Evolutionary conservation across 345 rosid genomes (phyloP).

Genomic region (Microthlaspi erraticum): DNA sequence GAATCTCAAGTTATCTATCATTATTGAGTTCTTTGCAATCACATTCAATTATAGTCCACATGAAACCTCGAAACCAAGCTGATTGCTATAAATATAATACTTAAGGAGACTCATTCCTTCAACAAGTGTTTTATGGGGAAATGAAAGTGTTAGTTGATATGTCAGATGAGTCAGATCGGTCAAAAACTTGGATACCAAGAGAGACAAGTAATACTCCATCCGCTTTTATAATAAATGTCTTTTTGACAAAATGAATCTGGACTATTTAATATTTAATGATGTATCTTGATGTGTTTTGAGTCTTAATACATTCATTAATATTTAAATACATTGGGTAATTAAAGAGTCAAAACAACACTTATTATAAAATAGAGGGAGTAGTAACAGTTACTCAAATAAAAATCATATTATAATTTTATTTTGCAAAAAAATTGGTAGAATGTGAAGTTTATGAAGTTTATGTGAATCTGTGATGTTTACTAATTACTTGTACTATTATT

Average conservation of each 20-base stretch:
- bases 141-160: constrained; percentile 37
- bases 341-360: too few species aligned
- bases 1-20: background rate
- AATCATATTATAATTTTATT: background rate
- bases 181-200: constrained; percentile 31
- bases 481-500: background rate
- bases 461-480: constrained; percentile 31
- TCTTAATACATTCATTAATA: too few species aligned
- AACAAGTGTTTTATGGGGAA: constrained; percentile 15
- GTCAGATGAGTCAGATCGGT: constrained; percentile 27
- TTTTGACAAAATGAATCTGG: too few species aligned
- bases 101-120: background rate
- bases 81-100: background rate
- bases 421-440: constrained; percentile 5
- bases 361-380: too few species aligned
- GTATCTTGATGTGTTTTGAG: too few species aligned
- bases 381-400: constrained; percentile 14
- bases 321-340: too few species aligned
- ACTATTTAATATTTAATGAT: too few species aligned
- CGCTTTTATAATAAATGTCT: too few species aligned
- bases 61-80: constrained; percentile 12
- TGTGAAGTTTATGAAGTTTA: constrained; percentile 11
- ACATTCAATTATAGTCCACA: background rate
- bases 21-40: background rate
- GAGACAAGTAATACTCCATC: too few species aligned